Percentiles rank a stretch among this genome's conserved stretches.
Conservation (phyloP, 805 yeast genomes). For the Sungouiella thailandica region DNA sequence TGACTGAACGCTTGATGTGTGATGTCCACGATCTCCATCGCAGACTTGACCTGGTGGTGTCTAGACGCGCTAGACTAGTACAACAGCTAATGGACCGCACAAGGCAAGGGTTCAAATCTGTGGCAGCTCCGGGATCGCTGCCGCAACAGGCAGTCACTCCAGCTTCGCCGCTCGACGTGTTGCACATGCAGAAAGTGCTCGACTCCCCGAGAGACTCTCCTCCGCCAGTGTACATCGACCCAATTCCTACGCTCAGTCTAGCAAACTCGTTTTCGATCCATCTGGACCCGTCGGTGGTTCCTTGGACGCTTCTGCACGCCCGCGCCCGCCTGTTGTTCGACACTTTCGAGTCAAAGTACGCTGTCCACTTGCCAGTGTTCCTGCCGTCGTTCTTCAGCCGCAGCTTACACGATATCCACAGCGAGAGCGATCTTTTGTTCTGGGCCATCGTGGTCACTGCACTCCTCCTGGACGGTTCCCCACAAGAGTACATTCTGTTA, state of each 20-base stretch:
- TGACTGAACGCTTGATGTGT: constrained; percentile 8
- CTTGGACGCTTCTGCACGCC: constrained; percentile 7
- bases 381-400: constrained; percentile 10
- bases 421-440: constrained; percentile 33
- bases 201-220: constrained; percentile 1
- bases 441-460: constrained; percentile 39
- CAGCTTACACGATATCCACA: constrained; percentile 11
- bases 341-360: constrained; percentile 6
- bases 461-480: constrained; percentile 19
- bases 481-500: constrained; percentile 19
- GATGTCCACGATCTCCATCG: constrained; percentile 13
- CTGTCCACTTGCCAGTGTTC: constrained; percentile 12
- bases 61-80: constrained; percentile 9
- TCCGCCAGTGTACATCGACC: constrained; percentile 10
- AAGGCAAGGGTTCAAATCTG: not conserved
- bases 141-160: not conserved
- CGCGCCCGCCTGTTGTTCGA: constrained; percentile 9
- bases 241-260: constrained; percentile 12
- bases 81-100: constrained; percentile 3
- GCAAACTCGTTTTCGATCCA: constrained; percentile 11
- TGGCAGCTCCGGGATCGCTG: not conserved
- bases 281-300: constrained; percentile 8
- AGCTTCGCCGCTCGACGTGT: constrained; percentile 4
- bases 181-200: constrained; percentile 5
- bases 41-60: constrained; percentile 9